Evolutionary conservation across 129 eudicot genomes (phyloP), one percentile per base, ranked within the genome.

Genomic region (Flaveria linearis): DNA sequence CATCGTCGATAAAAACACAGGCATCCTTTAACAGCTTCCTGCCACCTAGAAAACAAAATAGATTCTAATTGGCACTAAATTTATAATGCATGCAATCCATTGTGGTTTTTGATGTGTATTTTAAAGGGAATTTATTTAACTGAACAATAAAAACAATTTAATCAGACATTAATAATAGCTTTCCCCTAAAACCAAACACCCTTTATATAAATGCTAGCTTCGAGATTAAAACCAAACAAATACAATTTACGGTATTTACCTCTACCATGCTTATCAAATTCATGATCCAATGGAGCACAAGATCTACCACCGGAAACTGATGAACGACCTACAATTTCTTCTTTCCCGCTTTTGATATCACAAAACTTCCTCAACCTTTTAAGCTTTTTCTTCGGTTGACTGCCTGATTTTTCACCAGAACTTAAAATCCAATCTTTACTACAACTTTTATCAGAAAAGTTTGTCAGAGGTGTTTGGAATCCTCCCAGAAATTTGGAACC

Each of bases 311-410:
- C 81, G 49, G 68, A 42, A 49, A 71, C 74, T 49, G 39, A 74
- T 39, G 70, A n/a, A 43, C 50, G 80, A 39, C 73, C 69, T 14
- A 51, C 53, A 53, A 58, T 20, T 65, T 74, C 80, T 84, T 73
- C 56, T 36, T 51, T 69, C 46, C 58, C 82, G 30, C 47, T 56
- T 43, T 62, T 72, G 62, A 72, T 42, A 77, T 91, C 97, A 42
- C 90, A 91, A 69, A 81, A 76, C 78, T 78, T 94, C 5, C 96
- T 85, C 83, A 94, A 76, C 79, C 99, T 87, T 81, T 78, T 88
- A 61, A 89, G 81, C 87, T 79, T 91, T 67, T 62, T 57, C 60
- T 30, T 71, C 57, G 82, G 86, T 76, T 79, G 71, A 72, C 87
- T 76, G 70, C 73, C 84, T 58, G 88, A 75, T 22, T 84, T 85